These are phyloP conservation scores for Plasmodium coatneyi DNA, from an alignment of 169 alveolate genomes.

Conservation along the genomic window DNA sequence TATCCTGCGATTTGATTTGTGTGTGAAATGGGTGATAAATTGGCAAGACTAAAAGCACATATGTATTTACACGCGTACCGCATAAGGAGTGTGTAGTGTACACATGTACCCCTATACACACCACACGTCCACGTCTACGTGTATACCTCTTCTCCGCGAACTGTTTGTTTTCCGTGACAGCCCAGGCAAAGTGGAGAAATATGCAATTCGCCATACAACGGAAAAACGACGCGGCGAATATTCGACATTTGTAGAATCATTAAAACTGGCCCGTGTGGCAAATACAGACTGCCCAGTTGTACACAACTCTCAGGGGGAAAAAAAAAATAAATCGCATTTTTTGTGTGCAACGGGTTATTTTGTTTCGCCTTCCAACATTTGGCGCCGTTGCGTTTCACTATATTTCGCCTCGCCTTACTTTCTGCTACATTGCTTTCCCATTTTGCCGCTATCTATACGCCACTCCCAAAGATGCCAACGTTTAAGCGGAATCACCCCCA, in stretches of 20 bases:
- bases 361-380: background rate
- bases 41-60: background rate
- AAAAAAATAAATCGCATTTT: background rate
- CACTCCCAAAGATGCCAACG: background rate
- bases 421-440: background rate
- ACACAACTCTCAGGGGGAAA: background rate
- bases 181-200: background rate
- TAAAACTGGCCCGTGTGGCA: background rate
- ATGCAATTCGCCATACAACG: background rate
- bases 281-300: background rate
- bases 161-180: background rate
- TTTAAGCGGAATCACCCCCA: background rate
- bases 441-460: background rate
- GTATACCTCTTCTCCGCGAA: background rate
- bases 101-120: background rate
- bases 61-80: slow-evolving; percentile 2
- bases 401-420: background rate
- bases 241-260: background rate
- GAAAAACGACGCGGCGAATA: background rate
- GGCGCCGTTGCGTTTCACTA: background rate
- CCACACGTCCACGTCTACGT: background rate
- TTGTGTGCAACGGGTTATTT: slow-evolving; percentile 25
- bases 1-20: slow-evolving; percentile 20
- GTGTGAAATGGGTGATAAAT: slow-evolving; percentile 23
- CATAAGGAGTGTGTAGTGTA: background rate